Evolutionary conservation across 139 green algal species (phyloP).

Genomic region (Chlorella sp.): DNA sequence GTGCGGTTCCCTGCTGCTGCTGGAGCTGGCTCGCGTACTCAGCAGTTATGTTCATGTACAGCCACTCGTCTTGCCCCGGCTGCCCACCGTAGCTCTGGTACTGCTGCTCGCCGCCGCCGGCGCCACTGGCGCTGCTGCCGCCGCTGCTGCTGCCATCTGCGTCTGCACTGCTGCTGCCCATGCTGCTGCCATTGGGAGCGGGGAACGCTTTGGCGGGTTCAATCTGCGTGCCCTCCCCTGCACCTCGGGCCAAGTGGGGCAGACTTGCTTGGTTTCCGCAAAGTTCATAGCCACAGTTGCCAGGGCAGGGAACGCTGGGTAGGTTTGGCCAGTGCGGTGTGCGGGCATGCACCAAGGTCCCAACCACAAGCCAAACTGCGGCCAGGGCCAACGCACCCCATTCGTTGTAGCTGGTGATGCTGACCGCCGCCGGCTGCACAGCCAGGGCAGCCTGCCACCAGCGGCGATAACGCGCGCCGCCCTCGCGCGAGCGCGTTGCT

Average conservation of each 20-base stretch:
- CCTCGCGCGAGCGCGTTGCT: background rate
- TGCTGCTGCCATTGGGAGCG: background rate
- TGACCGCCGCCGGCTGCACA: background rate
- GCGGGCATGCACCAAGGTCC: too few relatives aligned
- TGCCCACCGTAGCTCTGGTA: background rate
- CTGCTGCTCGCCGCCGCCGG: background rate
- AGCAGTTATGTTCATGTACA: slow-evolving; percentile 15
- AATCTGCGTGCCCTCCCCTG: slow-evolving; percentile 33
- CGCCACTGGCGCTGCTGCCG: too few relatives aligned
- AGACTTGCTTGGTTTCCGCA: background rate
- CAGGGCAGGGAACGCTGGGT: too few relatives aligned
- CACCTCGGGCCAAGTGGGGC: background rate
- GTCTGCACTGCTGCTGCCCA: too few relatives aligned
- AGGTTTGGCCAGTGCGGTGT: too few relatives aligned
- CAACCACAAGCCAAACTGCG: too few relatives aligned
- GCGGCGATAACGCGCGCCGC: background rate
- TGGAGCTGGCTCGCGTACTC: background rate
- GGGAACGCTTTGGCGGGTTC: background rate
- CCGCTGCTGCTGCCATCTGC: background rate
- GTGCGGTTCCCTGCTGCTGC: background rate
- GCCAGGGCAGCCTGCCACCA: background rate
- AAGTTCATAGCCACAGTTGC: too few relatives aligned
- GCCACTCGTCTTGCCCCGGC: background rate
- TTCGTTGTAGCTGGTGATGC: slow-evolving; percentile 27
- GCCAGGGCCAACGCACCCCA: slow-evolving; percentile 18